phyloP scores from a whole-genome alignment of 352 stramenopile species.

The Discostella stelligera region DNA sequence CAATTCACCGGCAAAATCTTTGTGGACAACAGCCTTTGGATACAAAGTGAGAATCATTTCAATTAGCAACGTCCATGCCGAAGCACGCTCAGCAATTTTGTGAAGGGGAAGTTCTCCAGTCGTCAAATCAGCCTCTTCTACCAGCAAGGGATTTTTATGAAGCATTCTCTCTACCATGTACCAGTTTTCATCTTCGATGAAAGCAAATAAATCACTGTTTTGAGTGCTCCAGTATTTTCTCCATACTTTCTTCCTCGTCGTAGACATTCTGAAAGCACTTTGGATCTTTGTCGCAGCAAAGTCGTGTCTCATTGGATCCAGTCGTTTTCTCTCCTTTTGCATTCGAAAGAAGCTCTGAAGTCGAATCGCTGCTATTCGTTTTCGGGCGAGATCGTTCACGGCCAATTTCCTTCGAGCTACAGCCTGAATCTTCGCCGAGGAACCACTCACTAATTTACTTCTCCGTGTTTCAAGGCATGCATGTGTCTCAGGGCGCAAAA shows the following conservation, averaged over 20 bases:
- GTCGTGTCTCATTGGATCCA: conserved; percentile 38
- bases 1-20: conserved; percentile 74
- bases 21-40: conserved; percentile 81
- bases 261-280: conserved; percentile 53
- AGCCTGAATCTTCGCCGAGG: conserved; percentile 57
- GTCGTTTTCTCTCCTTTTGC: conserved; percentile 20
- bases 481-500: conserved; percentile 58
- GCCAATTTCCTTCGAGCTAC: conserved; percentile 40
- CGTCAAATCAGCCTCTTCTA: conserved; percentile 63
- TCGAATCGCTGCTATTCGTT: conserved; percentile 33
- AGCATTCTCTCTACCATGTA: conserved; percentile 82
- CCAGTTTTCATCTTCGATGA: conserved; percentile 81
- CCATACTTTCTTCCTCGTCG: conserved; percentile 47
- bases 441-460: conserved; percentile 48
- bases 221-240: conserved; percentile 52
- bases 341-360: conserved; percentile 50
- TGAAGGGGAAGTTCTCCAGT: conserved; percentile 79
- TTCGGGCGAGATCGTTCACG: conserved; percentile 28
- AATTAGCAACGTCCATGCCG: conserved; percentile 79
- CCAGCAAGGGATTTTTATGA: conserved; percentile 79
- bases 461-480: conserved; percentile 45
- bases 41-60: conserved; percentile 82
- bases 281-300: conserved; percentile 55
- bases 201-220: conserved; percentile 63
- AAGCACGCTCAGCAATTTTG: conserved; percentile 73